Percentiles rank a stretch among this genome's conserved stretches.
phyloP scores from a whole-genome alignment of 2,329 filamentous ascomycete species.

The Epicoccum sorghinum region DNA sequence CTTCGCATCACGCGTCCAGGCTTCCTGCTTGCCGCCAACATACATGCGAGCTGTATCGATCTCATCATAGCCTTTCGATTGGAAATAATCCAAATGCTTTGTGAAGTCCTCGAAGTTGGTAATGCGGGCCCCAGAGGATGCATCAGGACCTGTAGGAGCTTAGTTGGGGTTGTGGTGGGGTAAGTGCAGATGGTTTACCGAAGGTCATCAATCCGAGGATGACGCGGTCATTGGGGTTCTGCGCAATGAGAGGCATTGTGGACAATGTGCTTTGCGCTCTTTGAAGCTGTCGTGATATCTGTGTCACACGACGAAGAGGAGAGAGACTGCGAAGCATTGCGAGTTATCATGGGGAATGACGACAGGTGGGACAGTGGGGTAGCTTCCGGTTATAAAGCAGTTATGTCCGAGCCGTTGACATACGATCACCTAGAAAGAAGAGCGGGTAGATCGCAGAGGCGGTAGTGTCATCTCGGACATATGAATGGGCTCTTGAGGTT shows the following conservation, averaged over 20 bases:
- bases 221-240: slow-evolving; percentile 65
- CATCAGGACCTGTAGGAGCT: slow-evolving; percentile 56
- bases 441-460: too few species aligned
- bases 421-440: not conserved
- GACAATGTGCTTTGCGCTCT: not conserved
- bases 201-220: slow-evolving; percentile 90
- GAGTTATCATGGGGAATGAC: slow-evolving; percentile 9
- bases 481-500: too few species aligned
- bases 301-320: slow-evolving; percentile 3
- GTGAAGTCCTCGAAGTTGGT: slow-evolving; percentile 74
- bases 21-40: slow-evolving; percentile 74
- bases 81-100: slow-evolving; percentile 74
- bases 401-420: slow-evolving; percentile 8
- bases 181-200: slow-evolving; percentile 46
- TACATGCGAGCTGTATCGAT: slow-evolving; percentile 84
- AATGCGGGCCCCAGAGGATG: slow-evolving; percentile 70
- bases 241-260: slow-evolving; percentile 37
- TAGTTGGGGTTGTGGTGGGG: slow-evolving; percentile 13
- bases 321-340: slow-evolving; percentile 5
- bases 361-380: slow-evolving; percentile 17
- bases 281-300: slow-evolving; percentile 5
- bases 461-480: too few species aligned
- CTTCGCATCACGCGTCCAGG: slow-evolving; percentile 72
- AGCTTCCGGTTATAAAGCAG: slow-evolving; percentile 7
- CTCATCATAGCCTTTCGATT: slow-evolving; percentile 80